phyloP scores from a whole-genome alignment of 2,329 filamentous ascomycete genomes.

The Colletotrichum noveboracense region DNA sequence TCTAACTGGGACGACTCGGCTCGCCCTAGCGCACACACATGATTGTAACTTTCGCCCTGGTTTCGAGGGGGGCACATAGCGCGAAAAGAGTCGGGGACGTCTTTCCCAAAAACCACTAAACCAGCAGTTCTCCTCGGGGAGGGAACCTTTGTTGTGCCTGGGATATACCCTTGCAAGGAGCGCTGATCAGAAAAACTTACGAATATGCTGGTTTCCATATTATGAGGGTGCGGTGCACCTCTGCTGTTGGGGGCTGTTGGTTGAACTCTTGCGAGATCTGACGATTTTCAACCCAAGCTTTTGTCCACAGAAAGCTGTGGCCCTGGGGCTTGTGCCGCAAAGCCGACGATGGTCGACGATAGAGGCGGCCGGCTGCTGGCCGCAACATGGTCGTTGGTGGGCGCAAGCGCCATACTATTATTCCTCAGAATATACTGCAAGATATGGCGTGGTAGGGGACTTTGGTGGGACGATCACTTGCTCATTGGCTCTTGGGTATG shows the following conservation, averaged over 20 bases:
- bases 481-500: slow-evolving; percentile 40
- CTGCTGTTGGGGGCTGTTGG: neutral
- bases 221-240: neutral
- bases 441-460: slow-evolving; percentile 33
- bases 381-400: slow-evolving; percentile 33
- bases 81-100: neutral
- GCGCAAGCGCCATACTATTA: slow-evolving; percentile 29
- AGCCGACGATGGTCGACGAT: slow-evolving; percentile 19
- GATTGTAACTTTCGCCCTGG: neutral
- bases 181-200: neutral
- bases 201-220: neutral
- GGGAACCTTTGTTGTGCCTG: neutral
- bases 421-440: slow-evolving; percentile 41
- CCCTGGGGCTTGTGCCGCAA: neutral
- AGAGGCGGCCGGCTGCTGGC: slow-evolving; percentile 32
- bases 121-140: neutral
- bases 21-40: neutral
- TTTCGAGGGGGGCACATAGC: slow-evolving; percentile 12
- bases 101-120: neutral
- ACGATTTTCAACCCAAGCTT: neutral
- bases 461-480: slow-evolving; percentile 43
- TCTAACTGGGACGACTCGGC: neutral
- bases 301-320: neutral
- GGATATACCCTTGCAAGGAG: neutral
- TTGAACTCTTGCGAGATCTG: neutral